Percentiles rank a stretch among this genome's conserved stretches.
phyloP scores from a whole-genome alignment of 116 monocot genomes.

The Posidonia oceanica region DNA sequence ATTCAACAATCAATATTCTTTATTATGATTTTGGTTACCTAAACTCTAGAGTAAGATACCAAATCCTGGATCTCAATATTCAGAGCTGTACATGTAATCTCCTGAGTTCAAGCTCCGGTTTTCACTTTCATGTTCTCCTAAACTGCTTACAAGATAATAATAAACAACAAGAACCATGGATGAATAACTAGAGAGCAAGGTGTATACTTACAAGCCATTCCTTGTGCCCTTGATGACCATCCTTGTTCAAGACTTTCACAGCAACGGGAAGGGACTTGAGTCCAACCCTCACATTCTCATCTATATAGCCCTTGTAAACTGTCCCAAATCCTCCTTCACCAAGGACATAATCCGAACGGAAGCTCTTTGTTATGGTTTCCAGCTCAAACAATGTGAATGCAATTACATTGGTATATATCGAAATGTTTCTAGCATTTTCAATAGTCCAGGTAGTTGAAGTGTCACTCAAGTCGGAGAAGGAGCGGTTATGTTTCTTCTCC shows the following conservation, averaged over 20 bases:
- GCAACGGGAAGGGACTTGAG: conserved; percentile 92
- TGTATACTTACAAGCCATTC: conserved; percentile 82
- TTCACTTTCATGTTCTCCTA: too few relatives aligned
- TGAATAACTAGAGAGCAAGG: too few relatives aligned
- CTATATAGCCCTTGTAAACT: conserved; percentile 94
- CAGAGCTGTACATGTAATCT: too few relatives aligned
- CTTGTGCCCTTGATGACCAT: conserved; percentile 83
- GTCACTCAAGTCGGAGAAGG: conserved; percentile 65
- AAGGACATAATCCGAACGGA: conserved; percentile 89
- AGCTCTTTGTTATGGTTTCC: conserved; percentile 92
- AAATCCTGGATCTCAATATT: too few relatives aligned
- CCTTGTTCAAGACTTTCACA: conserved; percentile 84
- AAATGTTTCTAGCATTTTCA: conserved; percentile 73
- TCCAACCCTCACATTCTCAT: conserved; percentile 90
- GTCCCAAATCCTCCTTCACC: conserved; percentile 97
- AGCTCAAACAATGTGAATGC: conserved; percentile 89
- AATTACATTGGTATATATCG: conserved; percentile 80
- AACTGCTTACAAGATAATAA: too few relatives aligned
- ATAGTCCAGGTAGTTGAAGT: conserved; percentile 43
- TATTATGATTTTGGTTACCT: too few relatives aligned
- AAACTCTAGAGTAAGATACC: too few relatives aligned
- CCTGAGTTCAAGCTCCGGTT: too few relatives aligned
- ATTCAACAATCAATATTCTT: too few relatives aligned
- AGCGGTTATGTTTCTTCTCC: conserved; percentile 56
- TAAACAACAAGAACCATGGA: too few relatives aligned